Evolutionary conservation across 495 filamentous ascomycete genomes (phyloP).

Genomic region (Astrocystis sublimbata): DNA sequence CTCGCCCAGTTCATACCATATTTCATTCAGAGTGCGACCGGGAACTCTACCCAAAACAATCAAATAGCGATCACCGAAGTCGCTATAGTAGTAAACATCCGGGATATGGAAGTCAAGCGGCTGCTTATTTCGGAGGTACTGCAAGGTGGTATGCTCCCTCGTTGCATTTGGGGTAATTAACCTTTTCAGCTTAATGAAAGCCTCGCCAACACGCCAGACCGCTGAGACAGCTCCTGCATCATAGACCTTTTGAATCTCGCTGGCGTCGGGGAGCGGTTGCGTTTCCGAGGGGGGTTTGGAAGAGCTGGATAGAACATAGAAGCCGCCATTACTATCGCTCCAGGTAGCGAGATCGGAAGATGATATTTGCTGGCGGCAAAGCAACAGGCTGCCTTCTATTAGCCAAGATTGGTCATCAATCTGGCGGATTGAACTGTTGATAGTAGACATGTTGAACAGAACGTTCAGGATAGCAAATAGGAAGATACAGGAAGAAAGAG

Average conservation of each 20-base stretch:
- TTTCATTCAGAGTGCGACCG: slow-evolving; percentile 22
- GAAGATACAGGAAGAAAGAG: slow-evolving; percentile 6
- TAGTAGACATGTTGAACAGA: slow-evolving; percentile 7
- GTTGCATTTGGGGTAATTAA: slow-evolving; percentile 11
- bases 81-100: slow-evolving; percentile 21
- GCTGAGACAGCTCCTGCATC: slow-evolving; percentile 20
- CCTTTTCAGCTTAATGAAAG: slow-evolving; percentile 19
- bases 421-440: slow-evolving; percentile 19
- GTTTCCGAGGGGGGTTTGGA: slow-evolving; percentile 14
- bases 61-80: slow-evolving; percentile 19
- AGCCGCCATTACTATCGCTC: slow-evolving; percentile 18
- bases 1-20: slow-evolving; percentile 18
- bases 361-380: slow-evolving; percentile 11
- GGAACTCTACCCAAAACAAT: slow-evolving; percentile 17
- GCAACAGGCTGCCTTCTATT: slow-evolving; percentile 16
- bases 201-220: slow-evolving; percentile 23
- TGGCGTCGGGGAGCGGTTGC: slow-evolving; percentile 16
- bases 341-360: slow-evolving; percentile 6
- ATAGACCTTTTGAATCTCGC: slow-evolving; percentile 17
- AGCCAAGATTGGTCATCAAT: slow-evolving; percentile 20
- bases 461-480: slow-evolving; percentile 9
- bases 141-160: slow-evolving; percentile 26
- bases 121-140: slow-evolving; percentile 17
- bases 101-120: slow-evolving; percentile 18
- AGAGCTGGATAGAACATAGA: slow-evolving; percentile 19